Evolutionary conservation across 805 yeast species (phyloP).

Genomic region (Saccharomyces jurei): DNA sequence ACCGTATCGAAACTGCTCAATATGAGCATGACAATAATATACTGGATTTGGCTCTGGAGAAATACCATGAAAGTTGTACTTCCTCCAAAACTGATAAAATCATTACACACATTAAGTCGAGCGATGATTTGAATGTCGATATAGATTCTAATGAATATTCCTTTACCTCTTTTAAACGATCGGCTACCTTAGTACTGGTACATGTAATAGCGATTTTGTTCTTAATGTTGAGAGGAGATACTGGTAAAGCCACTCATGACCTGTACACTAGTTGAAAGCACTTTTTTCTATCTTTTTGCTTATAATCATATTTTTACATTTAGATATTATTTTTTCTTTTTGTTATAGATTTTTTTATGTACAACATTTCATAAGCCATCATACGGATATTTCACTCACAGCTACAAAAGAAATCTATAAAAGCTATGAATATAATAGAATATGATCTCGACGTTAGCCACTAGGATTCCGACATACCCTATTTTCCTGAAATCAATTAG

Average conservation of each 20-base stretch:
- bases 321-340: background rate
- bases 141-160: background rate
- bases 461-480: background rate
- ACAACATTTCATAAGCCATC: background rate
- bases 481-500: background rate
- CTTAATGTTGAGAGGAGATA: background rate
- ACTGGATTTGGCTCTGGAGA: slow-evolving; percentile 5
- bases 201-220: background rate
- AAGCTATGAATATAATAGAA: background rate
- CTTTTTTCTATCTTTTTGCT: background rate
- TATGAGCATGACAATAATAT: slow-evolving; percentile 1
- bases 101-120: background rate
- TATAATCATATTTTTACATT: background rate
- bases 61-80: background rate
- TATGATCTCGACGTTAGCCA: background rate
- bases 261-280: background rate
- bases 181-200: background rate
- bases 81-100: background rate
- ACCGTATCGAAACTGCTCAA: background rate
- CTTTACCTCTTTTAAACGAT: background rate
- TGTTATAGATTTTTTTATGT: background rate
- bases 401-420: background rate
- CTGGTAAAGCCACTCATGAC: background rate
- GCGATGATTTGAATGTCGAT: background rate
- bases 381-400: background rate